A percentile compares a stretch with the other conserved stretches of the same genome.
Evolutionary conservation across 2,329 filamentous ascomycete genomes (phyloP).

Genomic region (Aspergillus aculeatinus): DNA sequence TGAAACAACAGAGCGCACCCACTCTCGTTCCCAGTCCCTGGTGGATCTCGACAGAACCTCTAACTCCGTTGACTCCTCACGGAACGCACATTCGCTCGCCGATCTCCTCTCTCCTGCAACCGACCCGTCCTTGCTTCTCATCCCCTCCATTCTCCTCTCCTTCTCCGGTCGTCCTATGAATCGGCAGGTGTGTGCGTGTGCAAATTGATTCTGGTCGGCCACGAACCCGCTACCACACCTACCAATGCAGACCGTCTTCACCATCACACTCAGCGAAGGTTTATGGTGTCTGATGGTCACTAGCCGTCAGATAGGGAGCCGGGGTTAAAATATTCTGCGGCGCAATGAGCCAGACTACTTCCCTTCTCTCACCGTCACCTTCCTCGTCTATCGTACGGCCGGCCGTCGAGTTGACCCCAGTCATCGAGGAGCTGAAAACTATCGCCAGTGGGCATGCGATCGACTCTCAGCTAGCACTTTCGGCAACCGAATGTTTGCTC

Average conservation of each 20-base stretch:
- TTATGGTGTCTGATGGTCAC: slow-evolving; percentile 37
- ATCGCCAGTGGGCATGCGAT: slow-evolving; percentile 31
- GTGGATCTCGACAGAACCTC: slow-evolving; percentile 5
- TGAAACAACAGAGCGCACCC: background rate
- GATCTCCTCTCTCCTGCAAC: slow-evolving; percentile 18
- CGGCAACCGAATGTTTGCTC: slow-evolving; percentile 58
- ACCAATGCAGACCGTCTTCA: slow-evolving; percentile 38
- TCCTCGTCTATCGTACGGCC: slow-evolving; percentile 37
- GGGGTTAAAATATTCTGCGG: slow-evolving; percentile 34
- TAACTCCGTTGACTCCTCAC: slow-evolving; percentile 3
- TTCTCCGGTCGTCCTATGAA: slow-evolving; percentile 13
- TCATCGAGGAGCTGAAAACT: slow-evolving; percentile 38
- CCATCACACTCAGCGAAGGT: slow-evolving; percentile 29
- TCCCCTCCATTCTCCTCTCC: slow-evolving; percentile 5
- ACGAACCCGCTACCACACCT: slow-evolving; percentile 22
- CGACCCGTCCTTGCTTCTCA: slow-evolving; percentile 21
- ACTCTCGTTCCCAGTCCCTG: background rate
- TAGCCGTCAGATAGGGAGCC: slow-evolving; percentile 31
- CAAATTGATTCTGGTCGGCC: slow-evolving; percentile 8
- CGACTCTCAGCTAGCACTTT: slow-evolving; percentile 35
- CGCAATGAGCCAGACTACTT: slow-evolving; percentile 32
- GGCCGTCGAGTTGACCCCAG: slow-evolving; percentile 38
- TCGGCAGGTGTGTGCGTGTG: slow-evolving; percentile 10
- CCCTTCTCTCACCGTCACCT: slow-evolving; percentile 28
- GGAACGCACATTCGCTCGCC: slow-evolving; percentile 24